These are phyloP conservation scores for Plantago major DNA, from an alignment of 257 asterid genomes.

Conservation along the genomic window DNA sequence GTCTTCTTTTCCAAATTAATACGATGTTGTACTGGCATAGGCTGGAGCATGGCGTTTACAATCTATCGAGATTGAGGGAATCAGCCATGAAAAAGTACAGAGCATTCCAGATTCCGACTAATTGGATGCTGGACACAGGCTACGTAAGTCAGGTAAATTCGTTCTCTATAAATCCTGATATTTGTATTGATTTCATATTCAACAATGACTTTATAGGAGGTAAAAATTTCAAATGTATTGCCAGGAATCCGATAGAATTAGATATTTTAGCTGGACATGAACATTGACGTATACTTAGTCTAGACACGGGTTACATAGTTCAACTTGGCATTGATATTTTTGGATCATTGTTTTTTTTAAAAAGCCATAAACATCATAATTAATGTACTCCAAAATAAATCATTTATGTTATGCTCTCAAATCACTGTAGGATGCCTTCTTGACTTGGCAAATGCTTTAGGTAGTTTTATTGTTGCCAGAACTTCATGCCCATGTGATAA, in stretches of 20 bases:
- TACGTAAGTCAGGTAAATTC: conserved; percentile 56
- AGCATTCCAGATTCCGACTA: conserved; percentile 57
- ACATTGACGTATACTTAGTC: conserved; percentile 2
- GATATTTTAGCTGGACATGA: conserved; percentile 1
- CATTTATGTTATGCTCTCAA: background rate
- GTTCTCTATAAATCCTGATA: conserved; percentile 11
- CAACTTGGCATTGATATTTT: conserved; percentile 1
- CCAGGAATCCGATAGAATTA: background rate
- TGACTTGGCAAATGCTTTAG: conserved; percentile 2
- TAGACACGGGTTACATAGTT: background rate
- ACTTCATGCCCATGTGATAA: background rate
- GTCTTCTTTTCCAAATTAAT: background rate
- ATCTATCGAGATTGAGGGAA: conserved; percentile 68
- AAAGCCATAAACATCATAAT: background rate
- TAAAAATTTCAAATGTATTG: background rate
- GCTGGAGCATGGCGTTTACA: conserved; percentile 68
- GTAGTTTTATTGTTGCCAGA: background rate
- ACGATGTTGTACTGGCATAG: conserved; percentile 28
- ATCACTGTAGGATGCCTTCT: conserved; percentile 8
- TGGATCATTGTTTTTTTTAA: background rate
- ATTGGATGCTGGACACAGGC: conserved; percentile 86
- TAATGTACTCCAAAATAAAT: background rate
- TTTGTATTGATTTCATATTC: conserved; percentile 3
- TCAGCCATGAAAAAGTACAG: conserved; percentile 58
- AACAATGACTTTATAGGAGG: background rate